Evolutionary conservation across 164 flowering plant genomes (phyloP), one percentile per base, ranked within the genome.

Genomic region (Macadamia tetraphylla): DNA sequence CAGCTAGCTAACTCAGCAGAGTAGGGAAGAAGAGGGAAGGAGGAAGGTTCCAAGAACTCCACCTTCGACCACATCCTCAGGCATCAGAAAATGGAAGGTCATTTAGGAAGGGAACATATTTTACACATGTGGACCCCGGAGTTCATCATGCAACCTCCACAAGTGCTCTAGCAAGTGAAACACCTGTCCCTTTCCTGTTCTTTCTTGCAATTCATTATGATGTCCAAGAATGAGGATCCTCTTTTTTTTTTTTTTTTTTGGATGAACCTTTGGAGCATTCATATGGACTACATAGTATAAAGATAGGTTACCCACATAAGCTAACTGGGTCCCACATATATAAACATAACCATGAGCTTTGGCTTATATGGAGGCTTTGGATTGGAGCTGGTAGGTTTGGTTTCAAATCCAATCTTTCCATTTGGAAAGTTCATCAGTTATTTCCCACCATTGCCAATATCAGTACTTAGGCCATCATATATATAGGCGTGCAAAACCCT

Each of bases 191-290:
- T 71, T 60, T 49, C 44, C 30, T 77, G 62, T 76, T 46, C 18
- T 76, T 77, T 71, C 75, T 68, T 74, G 66, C 75, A 73, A 74
- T 71, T 70, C 70, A 77, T 77, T 65, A 74, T 77, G 76, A 62
- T 77, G 77, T 74, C 40, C 40, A 35, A 35, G 23, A 23, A 23
- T 23, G 23, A 23, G 23, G 23, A 23, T 23, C 40, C 40, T 35
- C 40, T 35, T 35, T 35, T 5, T 35, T 35, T 1, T 35, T 1
- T 76, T 70, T 3, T 69, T 64, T 69, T 60, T 32, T 12, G 57
- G 46, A 13, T 3, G n/a, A 11, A 3, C 62, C 43, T 12, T 32
- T 58, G 32, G 23, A 29, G 32, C 32, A 8, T 29, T 58, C 8
- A 23, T 13, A 29, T 23, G 23, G 60, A 23, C 13, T 29, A 31